These are phyloP conservation scores for Benincasa hispida DNA, from an alignment of 306 rosid genomes.

Conservation along the genomic window DNA sequence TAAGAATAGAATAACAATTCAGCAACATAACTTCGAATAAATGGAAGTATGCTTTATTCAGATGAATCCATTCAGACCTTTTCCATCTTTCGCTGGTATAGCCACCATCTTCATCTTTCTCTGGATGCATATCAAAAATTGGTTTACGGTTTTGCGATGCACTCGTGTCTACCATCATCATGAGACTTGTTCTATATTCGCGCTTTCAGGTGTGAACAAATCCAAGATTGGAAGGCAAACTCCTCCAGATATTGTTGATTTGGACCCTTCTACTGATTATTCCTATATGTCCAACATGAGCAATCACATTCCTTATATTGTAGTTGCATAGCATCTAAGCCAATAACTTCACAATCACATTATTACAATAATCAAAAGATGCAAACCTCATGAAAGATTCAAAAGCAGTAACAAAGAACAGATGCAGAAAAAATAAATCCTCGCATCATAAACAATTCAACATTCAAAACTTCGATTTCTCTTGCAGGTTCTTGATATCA, in stretches of 20 bases:
- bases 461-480: neutral
- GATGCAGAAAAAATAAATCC: neutral
- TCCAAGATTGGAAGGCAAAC: conserved; percentile 14
- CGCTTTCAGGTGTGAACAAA: conserved; percentile 19
- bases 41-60: neutral
- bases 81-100: conserved; percentile 62
- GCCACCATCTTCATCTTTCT: conserved; percentile 56
- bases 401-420: neutral
- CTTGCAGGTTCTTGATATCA: neutral
- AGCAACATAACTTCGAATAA: neutral
- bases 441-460: neutral
- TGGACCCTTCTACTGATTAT: conserved; percentile 16
- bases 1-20: neutral
- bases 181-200: conserved; percentile 23
- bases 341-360: conserved; percentile 16
- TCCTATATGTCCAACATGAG: conserved; percentile 37
- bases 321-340: conserved; percentile 52
- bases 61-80: conserved; percentile 30
- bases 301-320: conserved; percentile 38
- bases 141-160: conserved; percentile 32
- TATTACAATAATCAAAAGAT: conserved; percentile 12
- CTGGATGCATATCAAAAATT: conserved; percentile 25
- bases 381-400: conserved; percentile 2
- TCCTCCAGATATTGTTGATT: conserved; percentile 25
- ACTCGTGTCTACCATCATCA: conserved; percentile 76